phyloP scores from a whole-genome alignment of 768 basidiomycete genomes.

The Lyophyllum shimeji region DNA sequence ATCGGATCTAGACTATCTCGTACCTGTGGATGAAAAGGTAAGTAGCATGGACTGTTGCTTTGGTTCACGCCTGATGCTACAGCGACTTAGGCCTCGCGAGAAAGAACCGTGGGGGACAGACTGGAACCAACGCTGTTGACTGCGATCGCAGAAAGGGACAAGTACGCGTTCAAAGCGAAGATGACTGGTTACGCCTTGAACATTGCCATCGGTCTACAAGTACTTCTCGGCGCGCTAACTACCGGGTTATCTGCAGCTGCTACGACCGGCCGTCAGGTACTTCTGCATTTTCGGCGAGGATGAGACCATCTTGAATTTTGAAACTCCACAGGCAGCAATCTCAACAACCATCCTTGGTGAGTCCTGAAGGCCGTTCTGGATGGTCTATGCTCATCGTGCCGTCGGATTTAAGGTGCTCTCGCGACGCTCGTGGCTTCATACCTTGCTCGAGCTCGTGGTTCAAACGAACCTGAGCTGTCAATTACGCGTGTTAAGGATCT shows the following conservation, averaged over 20 bases:
- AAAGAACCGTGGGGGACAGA: constrained; percentile 48
- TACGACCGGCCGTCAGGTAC: constrained; percentile 38
- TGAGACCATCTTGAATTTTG: neutral
- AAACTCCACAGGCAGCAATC: constrained; percentile 29
- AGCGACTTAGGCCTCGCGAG: constrained; percentile 17
- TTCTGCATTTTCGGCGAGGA: constrained; percentile 15
- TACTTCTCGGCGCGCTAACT: constrained; percentile 64
- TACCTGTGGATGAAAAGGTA: constrained; percentile 34
- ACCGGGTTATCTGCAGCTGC: constrained; percentile 60
- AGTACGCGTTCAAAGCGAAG: constrained; percentile 46
- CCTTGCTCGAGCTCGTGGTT: constrained; percentile 67
- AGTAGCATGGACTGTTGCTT: neutral
- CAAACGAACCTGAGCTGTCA: constrained; percentile 68
- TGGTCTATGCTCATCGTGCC: constrained; percentile 56
- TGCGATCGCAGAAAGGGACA: constrained; percentile 46
- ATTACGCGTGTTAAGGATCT: constrained; percentile 56
- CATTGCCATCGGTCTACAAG: constrained; percentile 61
- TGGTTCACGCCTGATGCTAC: neutral
- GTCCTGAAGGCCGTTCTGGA: constrained; percentile 34
- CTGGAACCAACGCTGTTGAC: constrained; percentile 50
- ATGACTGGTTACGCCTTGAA: constrained; percentile 38
- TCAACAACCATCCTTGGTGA: constrained; percentile 38
- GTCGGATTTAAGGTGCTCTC: constrained; percentile 45
- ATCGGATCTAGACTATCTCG: constrained; percentile 39
- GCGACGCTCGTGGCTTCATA: constrained; percentile 71